Conservation (phyloP, 1,139 yeast species). For the Kluyveromyces marxianus region DNA sequence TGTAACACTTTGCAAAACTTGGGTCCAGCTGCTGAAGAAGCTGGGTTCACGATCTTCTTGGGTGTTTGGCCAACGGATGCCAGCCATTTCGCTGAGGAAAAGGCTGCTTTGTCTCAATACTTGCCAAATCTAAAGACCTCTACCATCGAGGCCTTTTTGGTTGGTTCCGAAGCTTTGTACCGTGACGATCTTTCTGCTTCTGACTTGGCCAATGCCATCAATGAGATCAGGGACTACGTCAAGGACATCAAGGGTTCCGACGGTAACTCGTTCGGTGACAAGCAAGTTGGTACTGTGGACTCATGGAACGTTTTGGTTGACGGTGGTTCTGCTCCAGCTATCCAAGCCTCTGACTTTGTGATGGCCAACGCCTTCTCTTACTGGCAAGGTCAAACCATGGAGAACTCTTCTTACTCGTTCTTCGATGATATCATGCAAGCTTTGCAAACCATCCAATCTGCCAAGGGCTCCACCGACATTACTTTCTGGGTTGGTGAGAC, state of each 20-base stretch:
- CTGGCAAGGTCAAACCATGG: slow-evolving; percentile 94
- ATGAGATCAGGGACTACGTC: slow-evolving; percentile 49
- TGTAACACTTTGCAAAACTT: slow-evolving; percentile 76
- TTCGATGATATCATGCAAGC: slow-evolving; percentile 96
- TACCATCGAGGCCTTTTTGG: slow-evolving; percentile 66
- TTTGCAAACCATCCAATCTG: slow-evolving; percentile 72
- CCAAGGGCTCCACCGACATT: slow-evolving; percentile 78
- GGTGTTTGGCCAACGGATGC: slow-evolving; percentile 92
- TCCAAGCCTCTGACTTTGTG: slow-evolving; percentile 73
- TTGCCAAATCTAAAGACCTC: slow-evolving; percentile 63
- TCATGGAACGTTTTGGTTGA: slow-evolving; percentile 92
- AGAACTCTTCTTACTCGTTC: slow-evolving; percentile 80
- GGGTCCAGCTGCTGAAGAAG: slow-evolving; percentile 78
- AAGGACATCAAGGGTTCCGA: slow-evolving; percentile 62
- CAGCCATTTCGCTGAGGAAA: slow-evolving; percentile 62
- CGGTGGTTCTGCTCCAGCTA: slow-evolving; percentile 60
- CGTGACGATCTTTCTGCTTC: slow-evolving; percentile 71
- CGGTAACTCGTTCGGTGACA: slow-evolving; percentile 64
- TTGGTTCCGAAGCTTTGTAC: slow-evolving; percentile 89
- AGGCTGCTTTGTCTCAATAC: slow-evolving; percentile 56
- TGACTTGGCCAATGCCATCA: slow-evolving; percentile 57
- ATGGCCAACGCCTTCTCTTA: slow-evolving; percentile 93
- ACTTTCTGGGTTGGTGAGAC: slow-evolving; percentile 97
- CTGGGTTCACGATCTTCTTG: slow-evolving; percentile 64
- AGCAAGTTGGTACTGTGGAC: slow-evolving; percentile 88